A percentile compares a stretch with the other conserved stretches of the same genome.
Conservation (phyloP, 2,329 filamentous ascomycete species). For the Chaetomiaceae sp. region DNA sequence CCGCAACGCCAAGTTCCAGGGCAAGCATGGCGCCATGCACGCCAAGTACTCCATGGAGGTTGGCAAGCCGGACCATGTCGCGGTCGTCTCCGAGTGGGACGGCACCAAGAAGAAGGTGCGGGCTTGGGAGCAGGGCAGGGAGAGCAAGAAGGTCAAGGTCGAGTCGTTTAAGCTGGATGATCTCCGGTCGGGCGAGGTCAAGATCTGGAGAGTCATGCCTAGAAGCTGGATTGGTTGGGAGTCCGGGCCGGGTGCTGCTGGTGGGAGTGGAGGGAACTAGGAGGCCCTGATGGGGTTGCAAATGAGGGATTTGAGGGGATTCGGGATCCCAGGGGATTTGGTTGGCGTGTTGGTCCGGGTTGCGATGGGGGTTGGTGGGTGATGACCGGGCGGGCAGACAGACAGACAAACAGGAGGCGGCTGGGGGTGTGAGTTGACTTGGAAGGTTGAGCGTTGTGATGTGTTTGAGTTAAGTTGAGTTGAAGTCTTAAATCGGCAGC, state of each 20-base stretch:
- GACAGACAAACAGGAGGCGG: too few relatives aligned
- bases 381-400: too few relatives aligned
- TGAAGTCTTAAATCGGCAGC: background rate
- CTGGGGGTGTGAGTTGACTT: background rate
- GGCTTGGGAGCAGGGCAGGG: conserved; percentile 90
- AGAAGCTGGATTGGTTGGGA: conserved; percentile 91
- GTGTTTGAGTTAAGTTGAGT: background rate
- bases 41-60: conserved; percentile 88
- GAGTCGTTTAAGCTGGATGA: conserved; percentile 95
- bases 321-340: conserved; percentile 5
- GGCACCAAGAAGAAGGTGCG: conserved; percentile 97
- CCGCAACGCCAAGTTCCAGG: conserved; percentile 90
- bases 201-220: conserved; percentile 94
- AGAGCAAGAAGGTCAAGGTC: conserved; percentile 87
- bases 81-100: conserved; percentile 92
- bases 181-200: conserved; percentile 86
- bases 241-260: conserved; percentile 48
- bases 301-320: conserved; percentile 10
- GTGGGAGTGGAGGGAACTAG: conserved; percentile 77
- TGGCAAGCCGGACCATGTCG: conserved; percentile 84
- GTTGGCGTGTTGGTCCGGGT: conserved; percentile 22
- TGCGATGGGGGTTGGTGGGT: conserved; percentile 12
- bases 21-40: conserved; percentile 92
- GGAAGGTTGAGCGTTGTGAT: background rate
- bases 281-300: conserved; percentile 25